A percentile compares a stretch with the other conserved stretches of the same genome.
Evolutionary conservation across 2,329 filamentous ascomycete species (phyloP).

Genomic region (Trichoderma sp.): DNA sequence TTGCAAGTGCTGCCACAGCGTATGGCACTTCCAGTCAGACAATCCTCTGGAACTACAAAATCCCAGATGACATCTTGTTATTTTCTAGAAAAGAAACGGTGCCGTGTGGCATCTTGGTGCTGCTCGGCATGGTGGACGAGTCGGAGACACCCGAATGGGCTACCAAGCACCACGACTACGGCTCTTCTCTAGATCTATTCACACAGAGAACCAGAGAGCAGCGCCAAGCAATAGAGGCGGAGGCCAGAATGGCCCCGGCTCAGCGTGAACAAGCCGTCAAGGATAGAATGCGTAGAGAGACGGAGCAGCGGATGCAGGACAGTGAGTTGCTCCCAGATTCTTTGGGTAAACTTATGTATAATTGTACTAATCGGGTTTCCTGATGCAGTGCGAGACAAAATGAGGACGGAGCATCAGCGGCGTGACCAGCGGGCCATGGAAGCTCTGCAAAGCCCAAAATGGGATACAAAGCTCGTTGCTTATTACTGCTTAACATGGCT

Average conservation of each 20-base stretch:
- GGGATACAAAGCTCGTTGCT: slow-evolving; percentile 47
- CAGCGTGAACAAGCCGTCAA: slow-evolving; percentile 40
- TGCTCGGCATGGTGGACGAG: slow-evolving; percentile 49
- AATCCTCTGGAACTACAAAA: slow-evolving; percentile 59
- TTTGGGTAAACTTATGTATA: not conserved
- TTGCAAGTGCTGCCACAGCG: slow-evolving; percentile 54
- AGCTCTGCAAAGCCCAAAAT: slow-evolving; percentile 52
- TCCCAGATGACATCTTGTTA: slow-evolving; percentile 49
- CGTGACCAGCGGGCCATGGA: slow-evolving; percentile 46
- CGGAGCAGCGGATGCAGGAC: slow-evolving; percentile 44
- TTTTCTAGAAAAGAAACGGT: slow-evolving; percentile 53
- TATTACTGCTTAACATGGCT: slow-evolving; percentile 46
- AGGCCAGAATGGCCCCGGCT: slow-evolving; percentile 42
- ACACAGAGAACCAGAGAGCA: slow-evolving; percentile 40
- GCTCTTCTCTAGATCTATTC: slow-evolving; percentile 32
- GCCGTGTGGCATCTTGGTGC: slow-evolving; percentile 57
- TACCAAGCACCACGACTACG: slow-evolving; percentile 39
- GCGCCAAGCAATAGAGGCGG: slow-evolving; percentile 40
- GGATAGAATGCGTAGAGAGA: slow-evolving; percentile 43
- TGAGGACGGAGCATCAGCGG: slow-evolving; percentile 40
- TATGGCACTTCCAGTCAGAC: slow-evolving; percentile 53
- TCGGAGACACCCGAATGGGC: slow-evolving; percentile 55
- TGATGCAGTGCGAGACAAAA: slow-evolving; percentile 41
- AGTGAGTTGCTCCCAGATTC: slow-evolving; percentile 33
- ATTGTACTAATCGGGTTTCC: not conserved